Evolutionary conservation across 2,329 filamentous ascomycete genomes (phyloP).

Genomic region (Ophiostoma sp.): DNA sequence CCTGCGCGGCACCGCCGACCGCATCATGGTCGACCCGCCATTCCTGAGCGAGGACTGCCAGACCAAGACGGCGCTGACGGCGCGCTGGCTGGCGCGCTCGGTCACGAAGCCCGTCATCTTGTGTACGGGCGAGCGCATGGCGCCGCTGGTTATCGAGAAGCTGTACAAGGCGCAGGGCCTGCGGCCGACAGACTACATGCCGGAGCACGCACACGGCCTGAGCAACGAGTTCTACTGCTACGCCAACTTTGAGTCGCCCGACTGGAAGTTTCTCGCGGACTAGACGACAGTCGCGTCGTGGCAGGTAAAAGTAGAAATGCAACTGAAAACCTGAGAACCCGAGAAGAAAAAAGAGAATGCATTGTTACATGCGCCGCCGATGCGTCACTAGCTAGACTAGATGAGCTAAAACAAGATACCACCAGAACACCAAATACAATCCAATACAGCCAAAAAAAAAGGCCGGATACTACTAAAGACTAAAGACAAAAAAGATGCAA

Average conservation of each 20-base stretch:
- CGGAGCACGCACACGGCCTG: constrained; percentile 58
- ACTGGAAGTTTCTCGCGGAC: constrained; percentile 39
- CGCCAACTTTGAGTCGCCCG: constrained; percentile 64
- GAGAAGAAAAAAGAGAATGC: not conserved
- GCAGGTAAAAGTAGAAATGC: constrained; percentile 24
- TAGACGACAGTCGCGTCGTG: too few relatives aligned
- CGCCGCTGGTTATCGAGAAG: constrained; percentile 51
- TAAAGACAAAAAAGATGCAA: not conserved
- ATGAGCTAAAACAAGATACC: not conserved
- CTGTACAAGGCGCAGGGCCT: constrained; percentile 62
- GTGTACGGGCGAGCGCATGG: constrained; percentile 75
- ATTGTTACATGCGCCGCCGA: not conserved
- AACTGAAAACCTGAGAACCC: not conserved
- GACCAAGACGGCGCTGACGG: constrained; percentile 69
- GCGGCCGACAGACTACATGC: constrained; percentile 61
- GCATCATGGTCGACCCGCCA: constrained; percentile 70
- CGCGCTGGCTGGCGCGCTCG: constrained; percentile 59
- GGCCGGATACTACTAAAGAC: not conserved
- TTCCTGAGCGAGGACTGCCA: constrained; percentile 77
- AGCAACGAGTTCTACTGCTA: constrained; percentile 80
- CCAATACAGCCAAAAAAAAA: not conserved
- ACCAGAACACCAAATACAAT: not conserved
- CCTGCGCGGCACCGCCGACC: constrained; percentile 53
- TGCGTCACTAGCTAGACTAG: too few relatives aligned
- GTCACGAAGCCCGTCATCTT: constrained; percentile 48